Conservation (phyloP, 768 basidiomycete species). For the Suillus sp. region DNA sequence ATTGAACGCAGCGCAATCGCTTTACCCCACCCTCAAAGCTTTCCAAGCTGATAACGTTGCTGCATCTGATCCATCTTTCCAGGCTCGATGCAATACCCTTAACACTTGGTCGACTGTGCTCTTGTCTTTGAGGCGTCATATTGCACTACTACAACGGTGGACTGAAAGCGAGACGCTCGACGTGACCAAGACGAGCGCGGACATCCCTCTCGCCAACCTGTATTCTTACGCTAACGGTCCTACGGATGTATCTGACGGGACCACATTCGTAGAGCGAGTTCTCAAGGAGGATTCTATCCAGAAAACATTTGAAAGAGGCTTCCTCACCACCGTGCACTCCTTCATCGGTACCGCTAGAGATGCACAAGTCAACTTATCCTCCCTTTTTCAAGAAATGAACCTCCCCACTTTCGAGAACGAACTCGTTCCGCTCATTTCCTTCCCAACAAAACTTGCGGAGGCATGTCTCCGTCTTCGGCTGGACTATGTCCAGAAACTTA, state of each 20-base stretch:
- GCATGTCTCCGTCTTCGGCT: conserved; percentile 88
- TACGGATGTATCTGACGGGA: conserved; percentile 61
- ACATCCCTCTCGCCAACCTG: conserved; percentile 45
- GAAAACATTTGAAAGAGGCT: conserved; percentile 89
- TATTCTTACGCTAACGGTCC: conserved; percentile 34
- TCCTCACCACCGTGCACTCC: conserved; percentile 81
- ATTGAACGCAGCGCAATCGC: conserved; percentile 79
- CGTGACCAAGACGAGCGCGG: conserved; percentile 73
- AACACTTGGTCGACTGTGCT: conserved; percentile 93
- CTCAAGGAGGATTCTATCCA: conserved; percentile 97
- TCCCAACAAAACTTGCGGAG: conserved; percentile 92
- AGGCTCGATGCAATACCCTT: conserved; percentile 84
- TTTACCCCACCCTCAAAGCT: conserved; percentile 84
- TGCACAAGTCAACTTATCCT: conserved; percentile 79
- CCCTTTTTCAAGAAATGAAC: conserved; percentile 82
- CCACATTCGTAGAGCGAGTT: conserved; percentile 90
- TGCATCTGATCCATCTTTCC: conserved; percentile 67
- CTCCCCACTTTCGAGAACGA: conserved; percentile 90
- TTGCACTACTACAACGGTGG: conserved; percentile 84
- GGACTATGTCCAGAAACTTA: conserved; percentile 84
- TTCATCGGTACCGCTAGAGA: conserved; percentile 86
- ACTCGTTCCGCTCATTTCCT: conserved; percentile 90
- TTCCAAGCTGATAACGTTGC: conserved; percentile 77
- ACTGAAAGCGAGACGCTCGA: conserved; percentile 92
- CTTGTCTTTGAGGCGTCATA: conserved; percentile 79